Base-by-base conservation (phyloP, 768 basidiomycete species). In the Harrya chromipes region DNA sequence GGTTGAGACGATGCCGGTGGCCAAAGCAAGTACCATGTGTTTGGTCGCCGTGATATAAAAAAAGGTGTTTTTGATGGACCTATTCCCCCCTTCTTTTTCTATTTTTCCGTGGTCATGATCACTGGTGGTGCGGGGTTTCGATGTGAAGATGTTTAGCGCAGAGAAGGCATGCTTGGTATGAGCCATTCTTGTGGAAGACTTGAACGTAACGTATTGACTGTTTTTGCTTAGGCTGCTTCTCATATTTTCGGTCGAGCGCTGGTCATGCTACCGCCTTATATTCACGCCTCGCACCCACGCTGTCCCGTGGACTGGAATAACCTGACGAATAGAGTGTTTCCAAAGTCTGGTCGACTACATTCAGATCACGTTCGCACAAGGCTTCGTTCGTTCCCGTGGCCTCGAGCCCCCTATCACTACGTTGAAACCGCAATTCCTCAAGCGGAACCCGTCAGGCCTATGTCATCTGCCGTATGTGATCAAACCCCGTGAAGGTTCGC, bases 161-260 rank as follows among this genome's bases (percentile, higher is more conserved):
- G 17, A 38, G 34, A 21, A 35, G 40, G 21, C 41, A 19, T 47
- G 33, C 40, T 46, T 47, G 60, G 62, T 63, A 52, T 5, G 62
- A 55, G 35, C 21, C 17, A 27, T 34, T 23, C 21, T 31, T 27
- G 20, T 45, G 34, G 14, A 45, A 38, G 34, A 21, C 43, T 16
- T 35, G 41, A 20, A 21, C n/a, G 24, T 34, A 37, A 46, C n/a
- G 1, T 16, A 26, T 46, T 62, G 27, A 62, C 38, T 9, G 5
- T 21, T 47, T 33, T 12, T 26, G 29, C 46, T 35, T 42, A 56
- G 59, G 29, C 49, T 20, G 6, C 26, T 47, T 49, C 37, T 36
- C 29, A 38, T 24, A 24, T 9, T 45, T 21, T 24, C 26, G 39
- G 47, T 26, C 8, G 41, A 17, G 34, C 34, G 6, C 49, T 31